Conservation (phyloP, 768 basidiomycete genomes). For the Leccinum boreale region DNA sequence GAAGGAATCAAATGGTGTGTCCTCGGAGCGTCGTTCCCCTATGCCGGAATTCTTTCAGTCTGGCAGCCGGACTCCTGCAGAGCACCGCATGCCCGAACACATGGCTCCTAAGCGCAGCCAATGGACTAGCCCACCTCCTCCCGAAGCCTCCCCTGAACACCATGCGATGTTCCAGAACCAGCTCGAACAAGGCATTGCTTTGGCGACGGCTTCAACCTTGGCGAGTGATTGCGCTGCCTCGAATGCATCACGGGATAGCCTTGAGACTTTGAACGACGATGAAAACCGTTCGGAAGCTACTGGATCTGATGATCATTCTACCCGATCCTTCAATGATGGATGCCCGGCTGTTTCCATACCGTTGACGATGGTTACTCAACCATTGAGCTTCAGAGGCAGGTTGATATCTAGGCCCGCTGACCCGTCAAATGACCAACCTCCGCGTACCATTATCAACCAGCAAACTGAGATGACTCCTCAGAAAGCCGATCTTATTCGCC, state of each 20-base stretch:
- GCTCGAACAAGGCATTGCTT: slow-evolving; percentile 59
- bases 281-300: slow-evolving; percentile 56
- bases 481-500: slow-evolving; percentile 39
- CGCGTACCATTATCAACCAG: slow-evolving; percentile 1
- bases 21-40: slow-evolving; percentile 51
- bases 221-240: slow-evolving; percentile 52
- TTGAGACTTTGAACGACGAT: slow-evolving; percentile 63
- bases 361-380: slow-evolving; percentile 4
- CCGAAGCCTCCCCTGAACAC: slow-evolving; percentile 65
- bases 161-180: slow-evolving; percentile 66
- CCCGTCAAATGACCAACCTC: slow-evolving; percentile 1
- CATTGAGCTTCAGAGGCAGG: slow-evolving; percentile 26
- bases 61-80: slow-evolving; percentile 30
- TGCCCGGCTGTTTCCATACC: slow-evolving; percentile 22
- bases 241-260: slow-evolving; percentile 57
- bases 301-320: slow-evolving; percentile 70
- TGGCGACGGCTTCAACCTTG: slow-evolving; percentile 63
- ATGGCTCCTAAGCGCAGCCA: slow-evolving; percentile 79
- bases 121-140: slow-evolving; percentile 85
- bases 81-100: slow-evolving; percentile 51
- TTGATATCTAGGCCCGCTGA: slow-evolving; percentile 14
- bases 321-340: slow-evolving; percentile 61
- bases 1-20: slow-evolving; percentile 44
- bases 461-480: slow-evolving; percentile 23
- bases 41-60: slow-evolving; percentile 46